phyloP scores from a whole-genome alignment of 495 filamentous ascomycete species.

The Aspergillus bridgeri region DNA sequence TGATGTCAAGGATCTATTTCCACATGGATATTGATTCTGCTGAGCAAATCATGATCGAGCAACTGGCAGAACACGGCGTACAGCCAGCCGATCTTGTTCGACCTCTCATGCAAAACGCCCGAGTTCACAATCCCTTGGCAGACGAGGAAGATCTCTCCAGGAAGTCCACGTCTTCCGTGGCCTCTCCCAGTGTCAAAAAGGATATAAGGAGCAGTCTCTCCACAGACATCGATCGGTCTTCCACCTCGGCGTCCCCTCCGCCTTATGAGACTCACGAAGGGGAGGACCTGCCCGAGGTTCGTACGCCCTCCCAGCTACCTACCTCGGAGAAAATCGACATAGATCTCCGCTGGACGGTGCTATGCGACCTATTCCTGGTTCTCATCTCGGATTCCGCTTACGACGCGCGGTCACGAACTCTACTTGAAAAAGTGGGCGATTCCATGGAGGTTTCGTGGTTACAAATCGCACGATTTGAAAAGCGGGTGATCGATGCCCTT shows the following conservation, averaged over 20 bases:
- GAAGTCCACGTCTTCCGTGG: slow-evolving; percentile 27
- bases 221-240: slow-evolving; percentile 26
- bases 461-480: slow-evolving; percentile 95
- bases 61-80: slow-evolving; percentile 88
- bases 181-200: slow-evolving; percentile 28
- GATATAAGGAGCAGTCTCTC: slow-evolving; percentile 26
- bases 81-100: slow-evolving; percentile 76
- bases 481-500: slow-evolving; percentile 92
- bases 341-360: slow-evolving; percentile 93
- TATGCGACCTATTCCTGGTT: slow-evolving; percentile 94
- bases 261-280: slow-evolving; percentile 67
- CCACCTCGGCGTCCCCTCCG: slow-evolving; percentile 55
- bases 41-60: slow-evolving; percentile 99
- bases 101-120: slow-evolving; percentile 85
- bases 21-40: slow-evolving; percentile 91
- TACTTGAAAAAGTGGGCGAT: slow-evolving; percentile 80
- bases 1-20: slow-evolving; percentile 87
- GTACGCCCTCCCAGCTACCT: slow-evolving; percentile 76
- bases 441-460: slow-evolving; percentile 81
- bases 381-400: slow-evolving; percentile 94
- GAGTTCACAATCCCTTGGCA: slow-evolving; percentile 91
- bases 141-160: slow-evolving; percentile 33
- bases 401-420: slow-evolving; percentile 79
- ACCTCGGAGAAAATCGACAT: slow-evolving; percentile 84
- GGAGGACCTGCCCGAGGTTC: slow-evolving; percentile 71